These are phyloP conservation scores for Xylaria curta DNA, from an alignment of 495 filamentous ascomycete genomes.

Conservation along the genomic window DNA sequence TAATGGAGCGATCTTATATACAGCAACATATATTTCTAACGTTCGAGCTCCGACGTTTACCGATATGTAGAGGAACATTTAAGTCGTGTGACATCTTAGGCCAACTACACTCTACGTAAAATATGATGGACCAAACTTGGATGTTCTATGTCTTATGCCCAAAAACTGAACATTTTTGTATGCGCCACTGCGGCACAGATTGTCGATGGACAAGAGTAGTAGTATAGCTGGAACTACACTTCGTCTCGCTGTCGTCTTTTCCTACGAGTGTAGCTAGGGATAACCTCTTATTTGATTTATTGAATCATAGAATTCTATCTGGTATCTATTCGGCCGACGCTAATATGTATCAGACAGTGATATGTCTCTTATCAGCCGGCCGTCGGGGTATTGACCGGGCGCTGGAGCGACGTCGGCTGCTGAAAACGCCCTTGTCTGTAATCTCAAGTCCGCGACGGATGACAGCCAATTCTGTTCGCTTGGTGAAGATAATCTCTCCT, in stretches of 20 bases:
- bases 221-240: not conserved
- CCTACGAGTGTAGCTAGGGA: not conserved
- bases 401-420: not conserved
- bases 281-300: not conserved
- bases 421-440: conserved; percentile 11
- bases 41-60: not conserved
- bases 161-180: not conserved
- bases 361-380: not conserved
- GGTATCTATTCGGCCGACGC: not conserved
- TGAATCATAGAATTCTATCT: not conserved
- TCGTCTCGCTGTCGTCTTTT: not conserved
- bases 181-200: not conserved
- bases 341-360: not conserved
- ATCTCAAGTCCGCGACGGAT: conserved; percentile 41
- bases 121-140: not conserved
- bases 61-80: not conserved
- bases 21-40: not conserved
- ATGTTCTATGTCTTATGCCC: not conserved
- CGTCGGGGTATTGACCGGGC: not conserved
- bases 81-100: not conserved
- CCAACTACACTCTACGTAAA: not conserved
- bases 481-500: conserved; percentile 40
- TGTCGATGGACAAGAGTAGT: not conserved
- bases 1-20: too few species aligned
- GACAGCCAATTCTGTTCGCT: conserved; percentile 39